Percentiles rank a stretch among this genome's conserved stretches.
These are phyloP conservation scores for Pisolithus albus DNA, from an alignment of 768 basidiomycete genomes.

Conservation along the genomic window DNA sequence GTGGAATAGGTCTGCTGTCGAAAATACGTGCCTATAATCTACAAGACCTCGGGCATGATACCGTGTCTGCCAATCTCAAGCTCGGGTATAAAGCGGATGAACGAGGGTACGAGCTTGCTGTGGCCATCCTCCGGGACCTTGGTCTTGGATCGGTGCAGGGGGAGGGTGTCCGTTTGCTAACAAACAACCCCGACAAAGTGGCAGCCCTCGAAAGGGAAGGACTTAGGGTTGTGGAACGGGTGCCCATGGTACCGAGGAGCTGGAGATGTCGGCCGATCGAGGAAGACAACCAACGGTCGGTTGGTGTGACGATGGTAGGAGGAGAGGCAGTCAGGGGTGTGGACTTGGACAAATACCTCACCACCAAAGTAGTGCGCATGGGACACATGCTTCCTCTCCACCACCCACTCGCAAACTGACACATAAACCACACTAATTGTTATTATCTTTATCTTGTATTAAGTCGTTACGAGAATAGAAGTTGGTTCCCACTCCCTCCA, in stretches of 20 bases:
- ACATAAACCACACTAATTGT: too few species aligned
- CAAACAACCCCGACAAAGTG: constrained; percentile 98
- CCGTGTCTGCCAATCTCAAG: constrained; percentile 95
- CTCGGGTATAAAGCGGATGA: constrained; percentile 94
- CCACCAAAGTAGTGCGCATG: constrained; percentile 96
- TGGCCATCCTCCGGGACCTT: constrained; percentile 82
- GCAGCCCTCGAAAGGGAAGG: constrained; percentile 81
- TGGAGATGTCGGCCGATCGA: constrained; percentile 43
- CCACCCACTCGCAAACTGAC: background rate
- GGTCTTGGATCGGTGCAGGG: constrained; percentile 54
- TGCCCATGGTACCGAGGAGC: constrained; percentile 90
- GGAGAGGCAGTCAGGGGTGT: constrained; percentile 68
- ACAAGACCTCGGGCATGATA: constrained; percentile 96
- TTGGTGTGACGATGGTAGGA: constrained; percentile 77
- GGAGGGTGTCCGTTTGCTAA: constrained; percentile 71
- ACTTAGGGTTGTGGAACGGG: constrained; percentile 70
- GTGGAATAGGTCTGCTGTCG: constrained; percentile 91
- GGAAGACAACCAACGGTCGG: constrained; percentile 33
- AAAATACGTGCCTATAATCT: constrained; percentile 98
- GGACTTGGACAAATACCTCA: constrained; percentile 90
- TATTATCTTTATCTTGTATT: background rate
- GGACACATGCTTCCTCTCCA: constrained; percentile 78
- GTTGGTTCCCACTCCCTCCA: background rate
- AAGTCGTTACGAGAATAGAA: background rate
- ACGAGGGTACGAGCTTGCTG: constrained; percentile 87